phyloP scores from a whole-genome alignment of 257 asterid genomes.

The Solanum verrucosum region DNA sequence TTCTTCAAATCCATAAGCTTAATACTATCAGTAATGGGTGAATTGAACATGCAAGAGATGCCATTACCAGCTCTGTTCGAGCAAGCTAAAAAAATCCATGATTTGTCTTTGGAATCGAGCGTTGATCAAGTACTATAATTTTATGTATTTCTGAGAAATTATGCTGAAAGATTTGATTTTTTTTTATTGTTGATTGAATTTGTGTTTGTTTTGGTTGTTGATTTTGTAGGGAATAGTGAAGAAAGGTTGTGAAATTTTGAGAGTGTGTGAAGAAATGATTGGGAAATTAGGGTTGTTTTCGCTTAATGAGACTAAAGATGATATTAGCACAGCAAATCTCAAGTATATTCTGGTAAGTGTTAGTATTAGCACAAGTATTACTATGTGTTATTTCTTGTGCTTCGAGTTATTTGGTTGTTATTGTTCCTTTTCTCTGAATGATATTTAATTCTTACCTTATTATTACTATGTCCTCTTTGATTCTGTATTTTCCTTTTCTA shows the following conservation, averaged over 20 bases:
- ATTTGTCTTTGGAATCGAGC: constrained; percentile 40
- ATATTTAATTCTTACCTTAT: not conserved
- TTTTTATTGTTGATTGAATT: not conserved
- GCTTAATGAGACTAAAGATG: constrained; percentile 83
- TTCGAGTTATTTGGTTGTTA: not conserved
- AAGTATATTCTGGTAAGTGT: constrained; percentile 69
- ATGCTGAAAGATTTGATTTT: not conserved
- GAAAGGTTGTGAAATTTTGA: constrained; percentile 62
- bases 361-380: not conserved
- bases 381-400: not conserved
- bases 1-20: not conserved
- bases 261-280: constrained; percentile 78
- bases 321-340: constrained; percentile 75
- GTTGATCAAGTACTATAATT: constrained; percentile 8
- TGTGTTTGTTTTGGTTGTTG: not conserved
- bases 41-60: constrained; percentile 42
- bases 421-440: not conserved
- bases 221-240: constrained; percentile 48
- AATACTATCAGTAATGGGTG: constrained; percentile 22
- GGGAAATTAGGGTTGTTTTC: constrained; percentile 80
- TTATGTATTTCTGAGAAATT: not conserved
- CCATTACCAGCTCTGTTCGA: constrained; percentile 52
- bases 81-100: constrained; percentile 44
- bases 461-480: not conserved
- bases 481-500: not conserved